Base-by-base conservation (phyloP, 192 early-diverging fungal species). In the Neocallimastix lanati region DNA sequence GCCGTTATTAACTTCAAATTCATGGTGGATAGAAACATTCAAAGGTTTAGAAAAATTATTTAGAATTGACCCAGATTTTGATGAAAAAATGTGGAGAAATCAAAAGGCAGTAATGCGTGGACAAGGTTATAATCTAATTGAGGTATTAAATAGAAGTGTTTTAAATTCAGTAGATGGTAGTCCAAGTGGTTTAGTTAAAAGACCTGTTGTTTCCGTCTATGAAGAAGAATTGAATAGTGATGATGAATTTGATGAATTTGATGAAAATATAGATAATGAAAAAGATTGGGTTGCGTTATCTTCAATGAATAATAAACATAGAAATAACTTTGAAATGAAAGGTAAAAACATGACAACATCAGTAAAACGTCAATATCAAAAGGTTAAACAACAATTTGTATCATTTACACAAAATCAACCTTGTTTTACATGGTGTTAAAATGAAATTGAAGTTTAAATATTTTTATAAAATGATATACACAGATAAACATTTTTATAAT, bases 41-140 rank as follows among this genome's bases (percentile, higher is more conserved):
- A 80, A 82, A n/a, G 90, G 90, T 18, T 85, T 96, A 21, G 86
- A 90, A 77, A 76, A 79, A 4, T 80, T 96, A 36, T 94, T 93
- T 81, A 81, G 83, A 30, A 78, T 92, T 28, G 95, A 97, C 85
- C 82, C 87, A 30, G 93, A 92, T 78, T 96, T 96, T 82, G 88
- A 92, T 78, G 88, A 89, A 36, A 83, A 84, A n/a, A 93, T 96
- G 92, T 97, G 92, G 86, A 77, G 86, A 28, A 88, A 85, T 80
- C 95, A 97, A 80, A 89, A 93, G 81, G 88, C 93, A 0, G 93
- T 96, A 3, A 85, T 96, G 40, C 90, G 94, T 28, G 95, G 94
- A 0, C 93, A 96, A 84, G 93, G 91, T 2, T 95, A 89, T 84
- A 96, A 96, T 82, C 85, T 96, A 79, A 91, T 93, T 0, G 88